These are phyloP conservation scores for Cicer cuneatum DNA, from an alignment of 306 rosid genomes.

Conservation along the genomic window DNA sequence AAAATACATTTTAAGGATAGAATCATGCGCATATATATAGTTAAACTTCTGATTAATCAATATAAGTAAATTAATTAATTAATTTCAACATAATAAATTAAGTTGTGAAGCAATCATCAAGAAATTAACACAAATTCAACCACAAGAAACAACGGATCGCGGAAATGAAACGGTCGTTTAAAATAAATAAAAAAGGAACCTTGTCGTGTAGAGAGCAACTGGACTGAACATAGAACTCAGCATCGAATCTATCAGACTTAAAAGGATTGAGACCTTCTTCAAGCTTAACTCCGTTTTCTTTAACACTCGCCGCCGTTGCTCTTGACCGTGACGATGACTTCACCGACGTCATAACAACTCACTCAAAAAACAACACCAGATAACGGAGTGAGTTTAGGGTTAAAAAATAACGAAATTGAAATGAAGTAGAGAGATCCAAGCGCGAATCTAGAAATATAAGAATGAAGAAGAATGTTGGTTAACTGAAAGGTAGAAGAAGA, in stretches of 20 bases:
- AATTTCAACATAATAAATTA: not conserved
- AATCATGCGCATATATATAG: too few species aligned
- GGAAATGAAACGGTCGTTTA: not conserved
- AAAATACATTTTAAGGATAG: not conserved
- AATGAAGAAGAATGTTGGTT: conserved; percentile 5
- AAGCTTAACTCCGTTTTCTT: conserved; percentile 78
- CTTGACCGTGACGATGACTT: conserved; percentile 82
- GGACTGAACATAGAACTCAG: conserved; percentile 73
- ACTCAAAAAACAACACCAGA: conserved; percentile 4
- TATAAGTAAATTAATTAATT: not conserved
- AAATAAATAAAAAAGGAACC: conserved; percentile 44
- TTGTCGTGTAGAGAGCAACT: conserved; percentile 76
- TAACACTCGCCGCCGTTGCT: conserved; percentile 55
- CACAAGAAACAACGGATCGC: not conserved
- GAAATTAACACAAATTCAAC: not conserved
- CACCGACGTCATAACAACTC: conserved; percentile 65
- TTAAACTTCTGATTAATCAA: too few species aligned
- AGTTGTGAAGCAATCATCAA: conserved; percentile 7
- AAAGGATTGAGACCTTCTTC: conserved; percentile 84
- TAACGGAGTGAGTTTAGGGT: conserved; percentile 45
- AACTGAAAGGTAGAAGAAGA: not conserved
- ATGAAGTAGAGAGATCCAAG: conserved; percentile 43
- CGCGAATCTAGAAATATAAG: not conserved
- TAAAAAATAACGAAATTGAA: conserved; percentile 15
- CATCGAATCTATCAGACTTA: conserved; percentile 88